Conservation (phyloP, 768 basidiomycete species). For the Butyriboletus loyo region DNA sequence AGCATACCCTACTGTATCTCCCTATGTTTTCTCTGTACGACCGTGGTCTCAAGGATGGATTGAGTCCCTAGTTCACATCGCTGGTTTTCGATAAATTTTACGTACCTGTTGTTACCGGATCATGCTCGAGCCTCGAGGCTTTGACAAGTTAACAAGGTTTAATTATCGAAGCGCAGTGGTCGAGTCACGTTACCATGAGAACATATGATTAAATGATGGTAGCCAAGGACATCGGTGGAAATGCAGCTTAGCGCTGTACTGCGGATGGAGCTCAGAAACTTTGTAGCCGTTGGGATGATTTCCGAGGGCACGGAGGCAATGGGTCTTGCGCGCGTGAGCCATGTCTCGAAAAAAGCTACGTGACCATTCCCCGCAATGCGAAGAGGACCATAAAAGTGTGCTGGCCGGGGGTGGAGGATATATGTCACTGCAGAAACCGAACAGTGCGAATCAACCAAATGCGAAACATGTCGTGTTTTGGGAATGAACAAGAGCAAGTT, state of each 20-base stretch:
- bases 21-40: neutral
- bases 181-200: conserved; percentile 11
- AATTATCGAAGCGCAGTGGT: conserved; percentile 1
- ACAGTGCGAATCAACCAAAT: no score
- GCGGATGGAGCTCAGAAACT: neutral
- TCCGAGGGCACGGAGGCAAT: neutral
- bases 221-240: conserved; percentile 2
- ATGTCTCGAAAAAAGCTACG: no score
- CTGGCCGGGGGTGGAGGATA: no score
- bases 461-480: no score
- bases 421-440: no score
- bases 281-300: neutral
- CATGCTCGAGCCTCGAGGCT: neutral
- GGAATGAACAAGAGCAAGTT: no score
- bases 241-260: neutral
- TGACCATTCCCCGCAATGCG: no score
- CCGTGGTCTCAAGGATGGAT: conserved; percentile 3
- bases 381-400: no score
- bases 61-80: neutral
- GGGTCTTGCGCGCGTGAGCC: no score
- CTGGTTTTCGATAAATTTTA: neutral
- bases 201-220: conserved; percentile 15
- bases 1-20: conserved; percentile 16
- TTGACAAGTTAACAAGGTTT: conserved; percentile 15
- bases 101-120: neutral